Evolutionary conservation across 169 alveolate species (phyloP).

Genomic region (Cytauxzoon felis): DNA sequence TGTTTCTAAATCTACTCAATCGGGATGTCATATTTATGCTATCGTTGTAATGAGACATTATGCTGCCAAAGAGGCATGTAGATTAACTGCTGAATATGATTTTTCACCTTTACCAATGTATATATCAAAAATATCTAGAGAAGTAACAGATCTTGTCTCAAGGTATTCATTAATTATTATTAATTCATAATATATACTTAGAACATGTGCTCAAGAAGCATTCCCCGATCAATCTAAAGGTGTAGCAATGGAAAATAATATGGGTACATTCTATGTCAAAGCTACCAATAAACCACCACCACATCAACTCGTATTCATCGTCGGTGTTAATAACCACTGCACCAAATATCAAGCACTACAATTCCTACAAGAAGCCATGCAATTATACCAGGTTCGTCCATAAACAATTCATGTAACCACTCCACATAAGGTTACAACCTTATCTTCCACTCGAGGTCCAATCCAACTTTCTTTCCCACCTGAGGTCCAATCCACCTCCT

Average conservation of each 20-base stretch:
- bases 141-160: slow-evolving; percentile 62
- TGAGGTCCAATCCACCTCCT: no score
- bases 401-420: not conserved
- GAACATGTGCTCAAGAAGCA: slow-evolving; percentile 62
- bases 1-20: not conserved
- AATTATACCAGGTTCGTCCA: slow-evolving; percentile 27
- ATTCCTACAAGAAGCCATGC: slow-evolving; percentile 56
- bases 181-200: not conserved
- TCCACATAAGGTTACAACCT: no score
- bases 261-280: slow-evolving; percentile 61
- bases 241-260: slow-evolving; percentile 60
- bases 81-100: slow-evolving; percentile 63
- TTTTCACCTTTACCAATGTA: slow-evolving; percentile 53
- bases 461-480: no score
- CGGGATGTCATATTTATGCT: slow-evolving; percentile 62
- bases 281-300: slow-evolving; percentile 57
- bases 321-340: slow-evolving; percentile 55
- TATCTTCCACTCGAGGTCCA: no score
- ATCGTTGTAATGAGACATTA: slow-evolving; percentile 60
- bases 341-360: slow-evolving; percentile 57
- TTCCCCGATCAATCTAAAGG: slow-evolving; percentile 59
- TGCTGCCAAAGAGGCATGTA: slow-evolving; percentile 55
- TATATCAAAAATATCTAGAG: slow-evolving; percentile 56
- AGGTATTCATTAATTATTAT: slow-evolving; percentile 19
- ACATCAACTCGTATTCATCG: slow-evolving; percentile 52